Evolutionary conservation across 371 early-diverging fungal genomes (phyloP).

Genomic region (Coemansia linderi): DNA sequence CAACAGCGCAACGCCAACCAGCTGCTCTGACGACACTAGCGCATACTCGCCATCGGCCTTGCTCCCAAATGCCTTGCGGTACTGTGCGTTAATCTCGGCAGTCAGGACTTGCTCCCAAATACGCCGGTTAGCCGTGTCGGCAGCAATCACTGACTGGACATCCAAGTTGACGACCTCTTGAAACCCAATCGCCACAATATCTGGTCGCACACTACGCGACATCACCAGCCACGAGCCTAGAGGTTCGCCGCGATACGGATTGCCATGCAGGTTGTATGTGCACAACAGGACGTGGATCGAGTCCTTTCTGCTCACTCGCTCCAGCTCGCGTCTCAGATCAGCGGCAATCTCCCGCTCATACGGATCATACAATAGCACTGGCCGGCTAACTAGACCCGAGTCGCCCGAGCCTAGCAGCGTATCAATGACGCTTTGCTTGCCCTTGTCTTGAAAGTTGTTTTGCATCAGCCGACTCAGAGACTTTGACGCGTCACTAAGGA

Average conservation of each 20-base stretch:
- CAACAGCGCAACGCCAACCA: slow-evolving; percentile 85
- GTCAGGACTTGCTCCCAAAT: slow-evolving; percentile 72
- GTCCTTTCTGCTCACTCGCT: slow-evolving; percentile 31
- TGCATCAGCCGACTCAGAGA: slow-evolving; percentile 90
- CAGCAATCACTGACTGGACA: slow-evolving; percentile 81
- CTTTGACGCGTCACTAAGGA: slow-evolving; percentile 90
- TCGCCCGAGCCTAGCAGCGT: slow-evolving; percentile 68
- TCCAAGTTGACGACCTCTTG: slow-evolving; percentile 94
- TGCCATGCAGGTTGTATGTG: slow-evolving; percentile 93
- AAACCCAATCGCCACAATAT: slow-evolving; percentile 85
- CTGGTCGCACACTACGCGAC: slow-evolving; percentile 59
- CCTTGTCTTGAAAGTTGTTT: slow-evolving; percentile 90
- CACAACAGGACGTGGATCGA: slow-evolving; percentile 50
- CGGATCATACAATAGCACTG: slow-evolving; percentile 51
- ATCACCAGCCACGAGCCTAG: slow-evolving; percentile 50
- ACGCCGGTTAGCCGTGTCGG: slow-evolving; percentile 68
- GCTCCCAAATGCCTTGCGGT: slow-evolving; percentile 39
- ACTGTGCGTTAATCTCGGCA: slow-evolving; percentile 58
- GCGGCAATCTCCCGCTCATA: slow-evolving; percentile 34
- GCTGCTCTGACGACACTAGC: slow-evolving; percentile 77
- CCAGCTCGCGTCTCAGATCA: slow-evolving; percentile 53
- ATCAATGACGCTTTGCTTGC: slow-evolving; percentile 90
- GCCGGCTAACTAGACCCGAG: slow-evolving; percentile 51
- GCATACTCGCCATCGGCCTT: slow-evolving; percentile 62
- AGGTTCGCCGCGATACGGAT: slow-evolving; percentile 55